These are phyloP conservation scores for Coniosporium apollinis DNA, from an alignment of 495 filamentous ascomycete genomes.

Conservation along the genomic window DNA sequence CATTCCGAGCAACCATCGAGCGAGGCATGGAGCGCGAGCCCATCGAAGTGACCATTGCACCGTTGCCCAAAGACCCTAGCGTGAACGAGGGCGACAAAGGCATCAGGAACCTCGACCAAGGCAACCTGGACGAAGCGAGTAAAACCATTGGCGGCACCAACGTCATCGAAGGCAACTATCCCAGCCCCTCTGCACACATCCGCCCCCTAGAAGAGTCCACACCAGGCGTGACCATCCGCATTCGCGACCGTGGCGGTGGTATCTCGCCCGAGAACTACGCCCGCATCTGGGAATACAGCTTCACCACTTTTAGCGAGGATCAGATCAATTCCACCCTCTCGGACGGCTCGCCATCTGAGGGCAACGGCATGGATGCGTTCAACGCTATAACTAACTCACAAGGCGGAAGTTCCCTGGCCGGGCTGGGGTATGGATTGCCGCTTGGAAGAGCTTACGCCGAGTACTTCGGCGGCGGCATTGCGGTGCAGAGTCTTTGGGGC, in stretches of 20 bases:
- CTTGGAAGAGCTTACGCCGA: slow-evolving; percentile 89
- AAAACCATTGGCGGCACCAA: too few species aligned
- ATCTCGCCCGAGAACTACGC: slow-evolving; percentile 66
- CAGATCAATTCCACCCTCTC: slow-evolving; percentile 28
- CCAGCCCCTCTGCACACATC: slow-evolving; percentile 20
- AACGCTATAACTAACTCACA: slow-evolving; percentile 54
- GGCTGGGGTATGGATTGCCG: slow-evolving; percentile 84
- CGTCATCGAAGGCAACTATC: slow-evolving; percentile 6
- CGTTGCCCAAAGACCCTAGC: slow-evolving; percentile 46
- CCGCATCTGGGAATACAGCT: slow-evolving; percentile 90
- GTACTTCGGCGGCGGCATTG: slow-evolving; percentile 95
- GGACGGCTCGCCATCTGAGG: slow-evolving; percentile 3
- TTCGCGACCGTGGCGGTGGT: slow-evolving; percentile 86
- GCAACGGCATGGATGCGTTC: slow-evolving; percentile 43
- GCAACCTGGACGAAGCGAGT: slow-evolving; percentile 17
- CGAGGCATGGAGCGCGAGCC: slow-evolving; percentile 59
- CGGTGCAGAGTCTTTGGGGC: slow-evolving; percentile 82
- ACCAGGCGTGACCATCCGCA: slow-evolving; percentile 85
- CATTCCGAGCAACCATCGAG: slow-evolving; percentile 85
- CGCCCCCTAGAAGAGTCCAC: slow-evolving; percentile 39
- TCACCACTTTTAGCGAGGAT: slow-evolving; percentile 77
- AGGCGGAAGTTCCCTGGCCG: slow-evolving; percentile 61
- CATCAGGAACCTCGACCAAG: slow-evolving; percentile 19
- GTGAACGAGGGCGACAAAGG: background rate
- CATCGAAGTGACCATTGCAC: slow-evolving; percentile 81